Conservation (phyloP, 345 rosid genomes). For the Syzygium grande region DNA sequence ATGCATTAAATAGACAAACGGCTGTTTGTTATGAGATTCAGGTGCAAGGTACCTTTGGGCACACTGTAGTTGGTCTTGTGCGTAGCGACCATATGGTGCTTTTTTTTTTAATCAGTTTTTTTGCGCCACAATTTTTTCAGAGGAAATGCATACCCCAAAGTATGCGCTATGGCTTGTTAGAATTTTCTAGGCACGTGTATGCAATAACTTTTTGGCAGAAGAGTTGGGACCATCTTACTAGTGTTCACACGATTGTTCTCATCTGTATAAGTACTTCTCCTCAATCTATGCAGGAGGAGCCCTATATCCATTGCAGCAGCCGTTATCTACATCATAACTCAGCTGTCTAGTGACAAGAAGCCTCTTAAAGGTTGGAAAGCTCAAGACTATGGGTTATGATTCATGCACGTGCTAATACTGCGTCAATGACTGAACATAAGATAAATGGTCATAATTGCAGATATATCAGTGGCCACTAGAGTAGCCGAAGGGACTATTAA, state of each 20-base stretch:
- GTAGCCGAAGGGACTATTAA: conserved; percentile 47
- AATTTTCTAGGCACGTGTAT: neutral
- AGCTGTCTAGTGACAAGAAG: conserved; percentile 31
- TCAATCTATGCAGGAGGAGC: conserved; percentile 35
- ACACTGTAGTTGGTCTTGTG: neutral
- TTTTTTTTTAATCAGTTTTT: neutral
- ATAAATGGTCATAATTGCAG: conserved; percentile 11
- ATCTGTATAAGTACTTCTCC: neutral
- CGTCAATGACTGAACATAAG: neutral
- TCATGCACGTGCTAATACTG: neutral
- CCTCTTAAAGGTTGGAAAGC: conserved; percentile 34
- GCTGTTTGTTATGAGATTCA: neutral
- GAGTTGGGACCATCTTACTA: neutral
- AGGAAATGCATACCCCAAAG: neutral
- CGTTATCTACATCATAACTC: conserved; percentile 41
- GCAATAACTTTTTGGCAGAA: neutral
- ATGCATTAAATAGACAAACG: neutral
- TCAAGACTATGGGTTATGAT: neutral
- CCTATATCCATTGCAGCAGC: conserved; percentile 55
- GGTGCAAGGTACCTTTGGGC: neutral
- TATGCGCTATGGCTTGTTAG: neutral
- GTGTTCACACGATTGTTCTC: neutral
- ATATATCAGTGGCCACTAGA: conserved; percentile 35
- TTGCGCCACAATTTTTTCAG: neutral
- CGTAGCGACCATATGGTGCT: neutral